Percentiles rank a stretch among this genome's conserved stretches.
phyloP scores from a whole-genome alignment of 305 asterid genomes.

The Fraxinus ornus region DNA sequence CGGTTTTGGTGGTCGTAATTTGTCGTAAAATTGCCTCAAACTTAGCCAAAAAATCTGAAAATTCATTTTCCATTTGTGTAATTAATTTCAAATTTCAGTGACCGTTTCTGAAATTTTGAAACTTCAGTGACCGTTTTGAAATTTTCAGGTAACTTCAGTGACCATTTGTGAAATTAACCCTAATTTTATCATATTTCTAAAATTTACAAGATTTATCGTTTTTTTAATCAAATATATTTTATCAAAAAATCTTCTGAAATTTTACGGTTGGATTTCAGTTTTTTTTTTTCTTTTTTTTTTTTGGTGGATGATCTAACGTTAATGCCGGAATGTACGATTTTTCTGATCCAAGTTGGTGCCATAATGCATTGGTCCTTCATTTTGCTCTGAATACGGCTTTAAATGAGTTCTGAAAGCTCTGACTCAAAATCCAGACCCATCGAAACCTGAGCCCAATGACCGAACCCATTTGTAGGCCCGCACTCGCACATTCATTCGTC shows the following conservation, averaged over 20 bases:
- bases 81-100: too few relatives aligned
- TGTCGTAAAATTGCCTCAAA: too few relatives aligned
- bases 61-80: too few relatives aligned
- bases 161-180: too few relatives aligned
- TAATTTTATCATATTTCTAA: too few relatives aligned
- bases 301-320: background rate
- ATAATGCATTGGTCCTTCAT: background rate
- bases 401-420: background rate
- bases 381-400: background rate
- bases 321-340: background rate
- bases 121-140: too few relatives aligned
- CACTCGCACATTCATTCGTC: background rate
- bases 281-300: too few relatives aligned
- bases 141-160: too few relatives aligned
- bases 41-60: too few relatives aligned
- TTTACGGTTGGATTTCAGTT: background rate
- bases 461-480: background rate
- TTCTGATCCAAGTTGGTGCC: background rate
- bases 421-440: background rate
- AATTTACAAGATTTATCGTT: background rate
- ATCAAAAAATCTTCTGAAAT: background rate
- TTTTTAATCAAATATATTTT: too few relatives aligned
- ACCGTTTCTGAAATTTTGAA: too few relatives aligned
- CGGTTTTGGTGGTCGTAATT: too few relatives aligned
- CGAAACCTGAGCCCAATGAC: background rate